phyloP scores from a whole-genome alignment of 2,329 filamentous ascomycete genomes.

The Clarireedia monteithiana region DNA sequence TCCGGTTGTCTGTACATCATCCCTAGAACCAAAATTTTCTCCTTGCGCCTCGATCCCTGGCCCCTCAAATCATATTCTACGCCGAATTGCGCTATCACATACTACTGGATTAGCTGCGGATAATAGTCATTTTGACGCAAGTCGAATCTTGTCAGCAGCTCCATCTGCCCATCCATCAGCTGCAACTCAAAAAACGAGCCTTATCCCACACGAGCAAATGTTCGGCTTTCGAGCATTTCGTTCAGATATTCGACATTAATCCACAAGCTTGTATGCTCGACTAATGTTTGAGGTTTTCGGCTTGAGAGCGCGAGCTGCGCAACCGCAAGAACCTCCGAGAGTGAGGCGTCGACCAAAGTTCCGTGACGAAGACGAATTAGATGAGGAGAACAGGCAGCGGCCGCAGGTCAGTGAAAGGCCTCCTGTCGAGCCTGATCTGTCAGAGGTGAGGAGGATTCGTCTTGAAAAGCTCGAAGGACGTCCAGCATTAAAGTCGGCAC shows the following conservation, averaged over 20 bases:
- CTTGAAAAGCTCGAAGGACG: constrained; percentile 24
- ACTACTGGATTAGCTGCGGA: too few relatives aligned
- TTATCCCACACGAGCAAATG: constrained; percentile 20
- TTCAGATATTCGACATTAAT: background rate
- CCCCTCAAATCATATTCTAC: too few relatives aligned
- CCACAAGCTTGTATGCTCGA: background rate
- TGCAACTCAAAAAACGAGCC: constrained; percentile 1
- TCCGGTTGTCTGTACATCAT: too few relatives aligned
- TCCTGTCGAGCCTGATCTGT: constrained; percentile 16
- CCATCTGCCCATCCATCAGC: constrained; percentile 2
- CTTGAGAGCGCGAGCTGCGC: background rate
- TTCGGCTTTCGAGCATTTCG: background rate
- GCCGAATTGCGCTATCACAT: too few relatives aligned
- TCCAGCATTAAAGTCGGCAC: constrained; percentile 7
- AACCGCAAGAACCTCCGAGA: background rate
- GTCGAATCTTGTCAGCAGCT: constrained; percentile 3
- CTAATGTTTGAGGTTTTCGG: background rate
- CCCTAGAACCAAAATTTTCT: too few relatives aligned
- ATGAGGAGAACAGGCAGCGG: constrained; percentile 10
- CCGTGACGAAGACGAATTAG: constrained; percentile 23
- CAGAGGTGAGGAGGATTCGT: constrained; percentile 20
- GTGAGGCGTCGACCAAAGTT: constrained; percentile 17
- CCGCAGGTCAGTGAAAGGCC: constrained; percentile 16
- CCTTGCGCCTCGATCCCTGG: too few relatives aligned
- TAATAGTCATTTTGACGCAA: too few relatives aligned